Percentiles rank a stretch among this genome's conserved stretches.
Conservation (phyloP, 768 basidiomycete genomes). For the Macrolepiota albuminosa region DNA sequence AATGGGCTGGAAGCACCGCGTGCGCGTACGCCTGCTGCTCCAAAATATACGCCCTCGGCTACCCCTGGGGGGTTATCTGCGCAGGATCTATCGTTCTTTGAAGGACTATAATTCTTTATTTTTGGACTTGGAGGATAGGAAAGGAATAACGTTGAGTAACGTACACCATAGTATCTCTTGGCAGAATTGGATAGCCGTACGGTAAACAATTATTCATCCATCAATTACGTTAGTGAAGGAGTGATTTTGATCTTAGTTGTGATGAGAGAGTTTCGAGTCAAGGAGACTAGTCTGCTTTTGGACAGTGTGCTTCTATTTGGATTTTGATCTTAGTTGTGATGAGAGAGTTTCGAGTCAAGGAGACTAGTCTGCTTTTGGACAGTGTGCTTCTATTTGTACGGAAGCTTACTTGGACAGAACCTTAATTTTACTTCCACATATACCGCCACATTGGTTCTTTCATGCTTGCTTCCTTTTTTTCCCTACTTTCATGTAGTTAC, state of each 20-base stretch:
- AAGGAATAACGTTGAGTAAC: neutral
- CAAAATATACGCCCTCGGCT: slow-evolving; percentile 15
- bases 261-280: neutral
- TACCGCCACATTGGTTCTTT: no score
- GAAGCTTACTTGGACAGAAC: no score
- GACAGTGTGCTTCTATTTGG: no score
- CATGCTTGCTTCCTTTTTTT: no score
- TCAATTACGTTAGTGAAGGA: neutral
- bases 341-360: neutral
- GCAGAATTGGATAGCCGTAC: neutral
- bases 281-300: no score
- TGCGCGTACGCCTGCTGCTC: neutral
- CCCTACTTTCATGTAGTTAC: no score
- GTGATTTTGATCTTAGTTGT: neutral
- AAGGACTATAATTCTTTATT: slow-evolving; percentile 48
- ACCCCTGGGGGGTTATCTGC: slow-evolving; percentile 60
- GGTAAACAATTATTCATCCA: neutral
- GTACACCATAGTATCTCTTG: neutral
- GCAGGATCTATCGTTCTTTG: slow-evolving; percentile 86
- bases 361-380: no score
- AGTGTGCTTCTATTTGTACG: no score
- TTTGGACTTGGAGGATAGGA: no score
- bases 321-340: neutral
- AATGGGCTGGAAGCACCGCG: neutral
- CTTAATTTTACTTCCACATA: no score